Base-by-base conservation (phyloP, 805 yeast species). In the Kregervanrija fluxuum region DNA sequence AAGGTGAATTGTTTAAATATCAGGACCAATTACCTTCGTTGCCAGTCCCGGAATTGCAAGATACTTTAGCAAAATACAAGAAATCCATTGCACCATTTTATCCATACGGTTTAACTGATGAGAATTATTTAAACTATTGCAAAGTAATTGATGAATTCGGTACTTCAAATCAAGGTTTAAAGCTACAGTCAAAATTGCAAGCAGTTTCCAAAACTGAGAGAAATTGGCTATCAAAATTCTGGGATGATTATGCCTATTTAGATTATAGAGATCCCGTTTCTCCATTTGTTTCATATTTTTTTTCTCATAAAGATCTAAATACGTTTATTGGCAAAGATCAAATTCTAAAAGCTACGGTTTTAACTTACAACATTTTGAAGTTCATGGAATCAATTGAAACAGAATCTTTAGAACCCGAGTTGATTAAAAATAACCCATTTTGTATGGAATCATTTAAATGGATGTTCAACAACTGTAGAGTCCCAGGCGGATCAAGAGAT, bases 181-280 rank as follows among this genome's bases (percentile, higher is more conserved):
- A 93, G 13, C 74, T 91, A 49, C 98, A 91, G 61, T 52, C 69
- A 45, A 74, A 90, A 48, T 73, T 91, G 43, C 58, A 64, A 33
- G 67, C 72, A 22, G 77, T 79, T 53, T 82, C 91, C 30, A 54
- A 66, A 30, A 66, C 58, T 43, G 70, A 67, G 45, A 82, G 88
- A 60, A 91, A 91, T 64, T 91, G 99, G 99, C 73, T 91, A 56
- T 77, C 85, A 39, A 82, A 78, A 48, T 88, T 83, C 74, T 91
- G 99, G 99, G 95, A 91, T 64, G 84, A 85, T 56, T 86, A 85
- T 54, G 95, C 96, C 15, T 91, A 91, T 66, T 71, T 91, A 70
- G 80, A 84, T 35, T 90, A 88, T 68, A 75, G 93, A 53, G 98
- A 88, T 64, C 95, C 98, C 0, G 85, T 91, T n/a, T 85, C 86